Percentiles rank a stretch among this genome's conserved stretches.
Conservation (phyloP, 345 rosid genomes). For the Eucalyptus sp. region DNA sequence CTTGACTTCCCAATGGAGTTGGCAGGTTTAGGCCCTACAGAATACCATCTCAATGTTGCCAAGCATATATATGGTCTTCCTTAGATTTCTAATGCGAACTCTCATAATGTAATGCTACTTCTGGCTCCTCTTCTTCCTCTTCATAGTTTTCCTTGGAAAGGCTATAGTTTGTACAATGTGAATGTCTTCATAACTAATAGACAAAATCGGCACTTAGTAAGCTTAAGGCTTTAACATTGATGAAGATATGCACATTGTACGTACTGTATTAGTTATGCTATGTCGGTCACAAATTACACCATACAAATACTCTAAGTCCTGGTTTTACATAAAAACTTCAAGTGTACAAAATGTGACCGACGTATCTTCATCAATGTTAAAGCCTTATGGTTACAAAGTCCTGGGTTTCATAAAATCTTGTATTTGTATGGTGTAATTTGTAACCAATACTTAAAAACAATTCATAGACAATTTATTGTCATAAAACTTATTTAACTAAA, state of each 20-base stretch:
- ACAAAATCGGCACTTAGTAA: no score
- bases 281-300: no score
- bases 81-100: not conserved
- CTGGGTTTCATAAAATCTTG: not conserved
- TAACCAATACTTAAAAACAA: not conserved
- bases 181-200: no score
- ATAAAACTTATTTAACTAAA: not conserved
- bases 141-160: not conserved
- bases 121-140: not conserved
- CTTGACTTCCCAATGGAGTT: not conserved
- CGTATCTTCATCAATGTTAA: not conserved
- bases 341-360: no score
- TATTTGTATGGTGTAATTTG: not conserved
- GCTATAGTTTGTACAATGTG: not conserved
- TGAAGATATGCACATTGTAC: no score
- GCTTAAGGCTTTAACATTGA: no score
- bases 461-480: not conserved
- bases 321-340: no score
- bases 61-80: not conserved
- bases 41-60: not conserved
- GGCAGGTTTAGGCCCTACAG: not conserved
- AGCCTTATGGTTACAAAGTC: not conserved
- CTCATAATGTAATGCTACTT: not conserved
- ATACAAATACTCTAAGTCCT: no score
- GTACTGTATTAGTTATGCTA: no score